These are phyloP conservation scores for Penicillium sp. DNA, from an alignment of 2,329 filamentous ascomycete genomes.

Conservation along the genomic window DNA sequence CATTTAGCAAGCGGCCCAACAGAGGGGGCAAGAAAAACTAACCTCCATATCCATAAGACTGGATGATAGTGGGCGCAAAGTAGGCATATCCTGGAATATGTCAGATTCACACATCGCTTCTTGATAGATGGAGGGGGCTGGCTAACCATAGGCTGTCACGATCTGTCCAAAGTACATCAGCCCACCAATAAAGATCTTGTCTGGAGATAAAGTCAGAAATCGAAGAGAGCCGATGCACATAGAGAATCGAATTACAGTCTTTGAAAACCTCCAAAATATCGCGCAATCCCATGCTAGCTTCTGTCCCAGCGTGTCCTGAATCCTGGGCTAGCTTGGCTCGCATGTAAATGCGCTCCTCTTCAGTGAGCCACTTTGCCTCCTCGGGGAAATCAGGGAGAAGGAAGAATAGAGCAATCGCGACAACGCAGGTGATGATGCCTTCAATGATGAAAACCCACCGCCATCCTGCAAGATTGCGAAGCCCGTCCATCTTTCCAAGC, in stretches of 20 bases:
- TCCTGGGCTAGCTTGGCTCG: constrained; percentile 70
- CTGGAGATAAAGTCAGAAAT: constrained; percentile 29
- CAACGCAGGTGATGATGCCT: constrained; percentile 66
- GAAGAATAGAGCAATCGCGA: constrained; percentile 66
- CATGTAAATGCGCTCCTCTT: constrained; percentile 72
- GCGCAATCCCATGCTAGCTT: constrained; percentile 62
- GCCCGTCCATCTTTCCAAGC: constrained; percentile 62
- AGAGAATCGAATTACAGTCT: constrained; percentile 55
- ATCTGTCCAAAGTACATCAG: constrained; percentile 84
- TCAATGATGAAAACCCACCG: constrained; percentile 64
- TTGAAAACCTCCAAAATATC: constrained; percentile 70
- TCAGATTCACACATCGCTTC: constrained; percentile 11
- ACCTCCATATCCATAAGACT: constrained; percentile 65
- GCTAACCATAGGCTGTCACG: constrained; percentile 70
- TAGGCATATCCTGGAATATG: constrained; percentile 66
- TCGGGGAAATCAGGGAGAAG: constrained; percentile 76
- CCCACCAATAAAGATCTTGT: constrained; percentile 72
- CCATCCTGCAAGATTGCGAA: constrained; percentile 62
- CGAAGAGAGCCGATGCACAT: constrained; percentile 12
- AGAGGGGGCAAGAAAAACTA: constrained; percentile 23
- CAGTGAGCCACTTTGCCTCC: constrained; percentile 71
- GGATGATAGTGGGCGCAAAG: constrained; percentile 75
- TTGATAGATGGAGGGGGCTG: constrained; percentile 7
- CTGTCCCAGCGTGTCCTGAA: constrained; percentile 68
- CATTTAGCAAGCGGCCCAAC: constrained; percentile 9